Conservation (phyloP, 768 basidiomycete genomes). For the Tricholoma sp. region DNA sequence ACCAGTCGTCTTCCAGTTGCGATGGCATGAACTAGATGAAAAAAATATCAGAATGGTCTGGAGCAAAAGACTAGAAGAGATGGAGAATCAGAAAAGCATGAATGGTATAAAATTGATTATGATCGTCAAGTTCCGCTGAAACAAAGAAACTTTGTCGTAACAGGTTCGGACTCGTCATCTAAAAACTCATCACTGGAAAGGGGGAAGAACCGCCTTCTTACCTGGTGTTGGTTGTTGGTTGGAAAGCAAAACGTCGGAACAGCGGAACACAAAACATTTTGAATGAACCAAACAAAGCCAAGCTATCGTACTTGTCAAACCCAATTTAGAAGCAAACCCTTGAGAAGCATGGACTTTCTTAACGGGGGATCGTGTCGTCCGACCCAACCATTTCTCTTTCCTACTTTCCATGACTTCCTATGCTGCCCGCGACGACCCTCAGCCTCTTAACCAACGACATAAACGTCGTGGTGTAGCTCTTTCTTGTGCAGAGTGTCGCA, state of each 20-base stretch:
- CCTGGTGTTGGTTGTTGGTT: slow-evolving; percentile 12
- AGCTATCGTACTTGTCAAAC: slow-evolving; percentile 8
- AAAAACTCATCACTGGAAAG: slow-evolving; percentile 35
- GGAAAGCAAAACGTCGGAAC: slow-evolving; percentile 8
- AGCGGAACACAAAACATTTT: slow-evolving; percentile 1
- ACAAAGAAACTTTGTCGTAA: slow-evolving; percentile 56
- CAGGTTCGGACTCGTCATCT: slow-evolving; percentile 81
- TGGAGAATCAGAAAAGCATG: slow-evolving; percentile 80
- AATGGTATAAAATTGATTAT: slow-evolving; percentile 68
- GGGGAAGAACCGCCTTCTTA: slow-evolving; percentile 13
- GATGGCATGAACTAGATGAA: slow-evolving; percentile 32
- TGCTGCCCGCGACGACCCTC: slow-evolving; percentile 17
- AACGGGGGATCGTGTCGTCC: slow-evolving; percentile 25
- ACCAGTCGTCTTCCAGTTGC: slow-evolving; percentile 58
- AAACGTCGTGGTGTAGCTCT: slow-evolving; percentile 54
- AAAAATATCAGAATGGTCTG: slow-evolving; percentile 14
- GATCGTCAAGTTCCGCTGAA: slow-evolving; percentile 56
- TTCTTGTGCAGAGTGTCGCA: slow-evolving; percentile 67
- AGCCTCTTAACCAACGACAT: slow-evolving; percentile 29
- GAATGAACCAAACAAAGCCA: slow-evolving; percentile 21
- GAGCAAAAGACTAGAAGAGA: slow-evolving; percentile 10
- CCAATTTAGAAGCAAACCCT: slow-evolving; percentile 9
- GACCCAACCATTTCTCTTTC: slow-evolving; percentile 13
- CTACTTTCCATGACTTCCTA: slow-evolving; percentile 22
- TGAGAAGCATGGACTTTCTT: slow-evolving; percentile 7